phyloP scores from a whole-genome alignment of 2,329 filamentous ascomycete species.

The Aspergillus jensenii region DNA sequence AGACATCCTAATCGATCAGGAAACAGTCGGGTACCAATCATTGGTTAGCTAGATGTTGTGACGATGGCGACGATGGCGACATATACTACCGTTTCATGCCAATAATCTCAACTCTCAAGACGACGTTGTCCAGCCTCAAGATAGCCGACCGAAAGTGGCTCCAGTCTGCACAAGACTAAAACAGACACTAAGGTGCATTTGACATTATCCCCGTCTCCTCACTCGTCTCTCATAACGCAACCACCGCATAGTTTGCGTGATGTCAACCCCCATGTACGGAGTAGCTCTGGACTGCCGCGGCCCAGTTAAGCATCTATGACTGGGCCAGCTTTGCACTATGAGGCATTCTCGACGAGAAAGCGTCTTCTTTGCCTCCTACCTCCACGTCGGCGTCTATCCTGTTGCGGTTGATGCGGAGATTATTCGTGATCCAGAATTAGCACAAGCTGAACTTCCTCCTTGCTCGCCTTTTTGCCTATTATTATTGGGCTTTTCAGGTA shows the following conservation, averaged over 20 bases:
- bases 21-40: slow-evolving; percentile 11
- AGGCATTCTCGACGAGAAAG: background rate
- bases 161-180: background rate
- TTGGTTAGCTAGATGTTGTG: slow-evolving; percentile 9
- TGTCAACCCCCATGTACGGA: slow-evolving; percentile 3
- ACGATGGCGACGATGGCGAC: slow-evolving; percentile 19
- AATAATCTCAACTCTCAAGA: slow-evolving; percentile 14
- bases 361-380: background rate
- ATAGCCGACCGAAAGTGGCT: background rate
- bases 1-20: background rate
- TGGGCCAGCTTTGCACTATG: background rate
- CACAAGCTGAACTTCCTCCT: background rate
- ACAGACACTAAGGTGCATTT: background rate
- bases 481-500: no score
- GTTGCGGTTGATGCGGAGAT: background rate
- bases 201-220: background rate
- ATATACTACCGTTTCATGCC: slow-evolving; percentile 16
- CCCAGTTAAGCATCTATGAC: background rate
- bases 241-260: slow-evolving; percentile 21
- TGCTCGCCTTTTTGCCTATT: background rate
- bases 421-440: background rate
- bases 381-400: background rate
- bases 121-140: background rate
- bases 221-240: slow-evolving; percentile 26
- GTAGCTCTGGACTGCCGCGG: background rate